Percentiles rank a stretch among this genome's conserved stretches.
Conservation (phyloP, 1,284 basidiomycete species). For the Trichosporon sp. region DNA sequence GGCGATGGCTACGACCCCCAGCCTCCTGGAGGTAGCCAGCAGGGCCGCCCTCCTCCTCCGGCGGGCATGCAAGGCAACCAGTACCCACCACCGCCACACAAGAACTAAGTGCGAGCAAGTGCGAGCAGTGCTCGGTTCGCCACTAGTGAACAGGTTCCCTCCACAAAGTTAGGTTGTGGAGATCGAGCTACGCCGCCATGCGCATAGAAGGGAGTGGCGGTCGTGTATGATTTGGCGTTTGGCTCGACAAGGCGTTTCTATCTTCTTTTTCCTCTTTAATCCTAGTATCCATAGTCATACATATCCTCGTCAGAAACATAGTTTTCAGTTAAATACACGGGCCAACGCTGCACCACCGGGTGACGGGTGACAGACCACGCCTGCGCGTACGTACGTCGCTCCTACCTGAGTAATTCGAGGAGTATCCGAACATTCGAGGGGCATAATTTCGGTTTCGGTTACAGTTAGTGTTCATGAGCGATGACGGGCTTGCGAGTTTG, state of each 20-base stretch:
- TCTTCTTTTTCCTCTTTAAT: not conserved
- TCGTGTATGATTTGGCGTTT: not conserved
- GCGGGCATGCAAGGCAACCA: not conserved
- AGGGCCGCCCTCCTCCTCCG: not conserved
- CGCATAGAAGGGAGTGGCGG: not conserved
- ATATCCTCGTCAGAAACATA: not conserved
- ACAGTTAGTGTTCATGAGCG: constrained; percentile 1
- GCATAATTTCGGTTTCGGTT: not conserved
- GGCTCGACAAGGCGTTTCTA: not conserved
- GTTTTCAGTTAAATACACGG: not conserved
- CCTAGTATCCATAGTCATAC: not conserved
- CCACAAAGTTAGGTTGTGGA: constrained; percentile 2
- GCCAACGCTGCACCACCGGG: not conserved
- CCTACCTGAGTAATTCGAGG: not conserved
- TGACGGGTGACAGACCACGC: not conserved
- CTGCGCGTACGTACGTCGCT: not conserved
- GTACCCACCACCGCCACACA: constrained; percentile 16
- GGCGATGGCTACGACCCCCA: constrained; percentile 23
- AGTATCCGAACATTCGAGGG: not conserved
- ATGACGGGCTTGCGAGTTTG: not conserved
- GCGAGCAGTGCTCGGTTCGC: not conserved
- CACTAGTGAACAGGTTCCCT: not conserved
- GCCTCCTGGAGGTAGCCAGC: constrained; percentile 9
- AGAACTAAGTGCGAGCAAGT: constrained; percentile 14
- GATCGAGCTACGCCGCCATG: not conserved